Evolutionary conservation across 805 yeast genomes (phyloP).

Genomic region (Metschnikowia bowlesiae): DNA sequence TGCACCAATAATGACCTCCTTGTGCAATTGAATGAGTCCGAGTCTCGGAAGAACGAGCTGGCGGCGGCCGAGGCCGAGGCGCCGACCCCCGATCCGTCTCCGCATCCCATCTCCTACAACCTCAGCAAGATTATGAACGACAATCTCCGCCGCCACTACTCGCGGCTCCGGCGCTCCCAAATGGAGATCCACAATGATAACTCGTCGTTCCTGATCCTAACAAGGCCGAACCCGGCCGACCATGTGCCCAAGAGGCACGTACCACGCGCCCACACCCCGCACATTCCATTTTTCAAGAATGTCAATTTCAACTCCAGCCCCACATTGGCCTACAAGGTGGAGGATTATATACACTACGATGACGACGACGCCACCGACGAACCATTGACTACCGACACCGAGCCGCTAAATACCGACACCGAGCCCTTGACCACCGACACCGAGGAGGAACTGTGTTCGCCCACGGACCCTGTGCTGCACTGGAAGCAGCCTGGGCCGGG

Average conservation of each 20-base stretch:
- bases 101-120: conserved; percentile 22
- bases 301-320: conserved; percentile 33
- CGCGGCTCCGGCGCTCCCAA: conserved; percentile 24
- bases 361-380: conserved; percentile 16
- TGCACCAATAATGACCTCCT: conserved; percentile 29
- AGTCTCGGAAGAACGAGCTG: background rate
- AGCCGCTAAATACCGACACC: conserved; percentile 8
- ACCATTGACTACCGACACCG: conserved; percentile 9
- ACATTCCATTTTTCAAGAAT: conserved; percentile 34
- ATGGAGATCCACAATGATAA: conserved; percentile 31
- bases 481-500: background rate
- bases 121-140: conserved; percentile 38
- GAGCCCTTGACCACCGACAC: conserved; percentile 12
- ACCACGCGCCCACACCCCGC: conserved; percentile 7
- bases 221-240: conserved; percentile 5
- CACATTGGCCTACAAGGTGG: conserved; percentile 24
- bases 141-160: conserved; percentile 31
- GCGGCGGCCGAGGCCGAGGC: background rate
- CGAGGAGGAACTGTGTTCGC: conserved; percentile 14
- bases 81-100: background rate
- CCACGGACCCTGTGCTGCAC: conserved; percentile 7
- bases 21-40: conserved; percentile 21
- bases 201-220: conserved; percentile 30
- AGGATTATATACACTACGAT: conserved; percentile 34
- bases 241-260: conserved; percentile 1